Evolutionary conservation across 2,329 filamentous ascomycete genomes (phyloP), one percentile per base, ranked within the genome.

Genomic region (Zymoseptoria tritici): DNA sequence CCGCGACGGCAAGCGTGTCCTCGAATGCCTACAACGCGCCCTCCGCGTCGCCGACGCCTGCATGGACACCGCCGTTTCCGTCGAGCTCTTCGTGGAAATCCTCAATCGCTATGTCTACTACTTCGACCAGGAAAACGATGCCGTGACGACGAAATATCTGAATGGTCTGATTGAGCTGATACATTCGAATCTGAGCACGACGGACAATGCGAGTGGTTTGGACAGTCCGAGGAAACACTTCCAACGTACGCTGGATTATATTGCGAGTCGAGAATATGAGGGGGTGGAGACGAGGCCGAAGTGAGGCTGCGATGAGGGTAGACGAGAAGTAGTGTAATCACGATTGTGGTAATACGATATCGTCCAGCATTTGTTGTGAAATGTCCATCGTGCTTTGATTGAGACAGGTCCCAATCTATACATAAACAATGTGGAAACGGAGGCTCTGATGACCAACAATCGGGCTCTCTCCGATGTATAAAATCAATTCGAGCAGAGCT

Each of bases 91-190:
- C 76, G 93, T 99, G 59, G 94, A 99, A 78, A 99, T 99, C 64
- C 79, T 99, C 58, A 97, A 99, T 75, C 86, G 94, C 75, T 99
- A 99, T 73, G 92, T 97, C 57, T 99, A 99, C 76, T 99, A 97
- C 79, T 99, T 97, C 78, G 94, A 99, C 75, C 93, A 99, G 75
- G 91, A 96, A 73, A 99, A 99, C 76, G 94, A 99, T 77, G 92
- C 92, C 66, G 94, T 99, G 49, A 99, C 94, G 4, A 97, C 89
- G 2, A 97, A 97, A 77, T 99, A 97, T 74, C 83, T 99, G 64
- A 99, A 99, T 72, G 94, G 94, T 3, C 85, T 99, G 55, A 97
- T 99, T 71, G 94, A 99, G 77, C 85, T 99, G 64, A 97, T 99
- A 71, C 92, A 99, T 76, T 96, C 91, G 21, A 99, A 99, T 72